A percentile compares a stretch with the other conserved stretches of the same genome.
Evolutionary conservation across 257 asterid species (phyloP).

Genomic region (Thymus quinquecostatus): DNA sequence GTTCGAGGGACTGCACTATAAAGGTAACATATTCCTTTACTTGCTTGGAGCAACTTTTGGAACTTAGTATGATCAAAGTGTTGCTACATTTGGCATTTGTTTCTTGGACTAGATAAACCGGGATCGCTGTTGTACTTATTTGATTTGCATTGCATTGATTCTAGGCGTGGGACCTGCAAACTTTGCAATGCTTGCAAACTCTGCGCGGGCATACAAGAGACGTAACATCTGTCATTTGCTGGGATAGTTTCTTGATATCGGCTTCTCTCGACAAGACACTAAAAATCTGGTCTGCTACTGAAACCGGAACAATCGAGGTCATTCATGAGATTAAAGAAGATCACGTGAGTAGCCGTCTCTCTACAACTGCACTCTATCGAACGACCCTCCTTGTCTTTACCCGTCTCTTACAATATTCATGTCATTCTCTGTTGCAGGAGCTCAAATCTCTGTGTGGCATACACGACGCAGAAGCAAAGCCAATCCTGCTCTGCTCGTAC

Average conservation of each 20-base stretch:
- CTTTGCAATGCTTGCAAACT: constrained; percentile 55
- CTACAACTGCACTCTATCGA: background rate
- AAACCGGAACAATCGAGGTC: constrained; percentile 47
- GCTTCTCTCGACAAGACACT: constrained; percentile 66
- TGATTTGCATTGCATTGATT: background rate
- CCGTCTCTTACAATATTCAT: background rate
- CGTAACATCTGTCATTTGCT: constrained; percentile 59
- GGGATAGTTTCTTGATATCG: constrained; percentile 55
- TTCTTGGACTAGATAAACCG: too few relatives aligned
- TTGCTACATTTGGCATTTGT: background rate
- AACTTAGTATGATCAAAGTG: background rate
- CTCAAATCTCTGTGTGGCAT: constrained; percentile 46
- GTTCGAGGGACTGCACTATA: constrained; percentile 55
- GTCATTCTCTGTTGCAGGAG: constrained; percentile 36
- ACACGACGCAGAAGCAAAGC: constrained; percentile 42
- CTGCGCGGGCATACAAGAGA: constrained; percentile 50
- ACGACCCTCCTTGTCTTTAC: too few relatives aligned
- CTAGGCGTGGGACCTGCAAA: constrained; percentile 66
- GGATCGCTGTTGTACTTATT: too few relatives aligned
- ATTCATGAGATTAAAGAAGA: constrained; percentile 42
- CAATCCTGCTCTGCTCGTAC: constrained; percentile 51
- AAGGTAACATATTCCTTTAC: constrained; percentile 39
- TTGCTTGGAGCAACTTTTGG: background rate
- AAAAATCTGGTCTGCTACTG: constrained; percentile 47
- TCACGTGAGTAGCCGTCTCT: constrained; percentile 35